Evolutionary conservation across 2,329 filamentous ascomycete genomes (phyloP), one percentile per base, ranked within the genome.

Genomic region (Myriangium duriaei): DNA sequence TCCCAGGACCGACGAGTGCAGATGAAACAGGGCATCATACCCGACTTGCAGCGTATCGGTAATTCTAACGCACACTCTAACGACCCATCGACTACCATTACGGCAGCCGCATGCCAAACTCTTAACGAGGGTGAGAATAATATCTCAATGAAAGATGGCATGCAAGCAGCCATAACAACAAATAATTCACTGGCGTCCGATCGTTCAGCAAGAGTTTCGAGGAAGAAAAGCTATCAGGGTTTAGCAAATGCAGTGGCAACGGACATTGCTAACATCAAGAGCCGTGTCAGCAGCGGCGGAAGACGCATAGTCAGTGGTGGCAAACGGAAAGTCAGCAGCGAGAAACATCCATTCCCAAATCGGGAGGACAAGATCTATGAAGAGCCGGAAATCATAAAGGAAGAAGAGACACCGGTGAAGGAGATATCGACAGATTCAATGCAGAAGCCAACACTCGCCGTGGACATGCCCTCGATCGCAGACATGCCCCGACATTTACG

Each of bases 361-460:
- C 79, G 78, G 2, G 74, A 78, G 21, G 80, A 86, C 53, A 77
- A 83, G 52, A 87, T 95, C 43, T 95, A 85, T 68, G 87, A 95
- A 57, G 88, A 95, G 54, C 81, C 84, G 1, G 34, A 42, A 19
- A 30, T 29, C n/a, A 31, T 37, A 16, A 32, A 37, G 26, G 39
- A 37, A 21, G 28, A 37, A 26, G 40, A 42, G 30, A 26, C 14
- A 14, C 34, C 32, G 15, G 28, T 32, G 11, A 34, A 41, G 15
- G 35, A 39, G 13, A 14, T 26, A 6, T 37, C 19, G 12, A 40
- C 32, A 37, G 41, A 32, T 10, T 7, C 21, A n/a, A n/a, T 26
- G 7, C 34, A 37, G 14, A 34, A 37, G 12, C 28, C 39, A 45
- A 53, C 51, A 42, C 59, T 52, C 37, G 63, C 67, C 12, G 67